These are phyloP conservation scores for Hymenotorrendiella dingleyae DNA, from an alignment of 2,329 filamentous ascomycete species.

Conservation along the genomic window DNA sequence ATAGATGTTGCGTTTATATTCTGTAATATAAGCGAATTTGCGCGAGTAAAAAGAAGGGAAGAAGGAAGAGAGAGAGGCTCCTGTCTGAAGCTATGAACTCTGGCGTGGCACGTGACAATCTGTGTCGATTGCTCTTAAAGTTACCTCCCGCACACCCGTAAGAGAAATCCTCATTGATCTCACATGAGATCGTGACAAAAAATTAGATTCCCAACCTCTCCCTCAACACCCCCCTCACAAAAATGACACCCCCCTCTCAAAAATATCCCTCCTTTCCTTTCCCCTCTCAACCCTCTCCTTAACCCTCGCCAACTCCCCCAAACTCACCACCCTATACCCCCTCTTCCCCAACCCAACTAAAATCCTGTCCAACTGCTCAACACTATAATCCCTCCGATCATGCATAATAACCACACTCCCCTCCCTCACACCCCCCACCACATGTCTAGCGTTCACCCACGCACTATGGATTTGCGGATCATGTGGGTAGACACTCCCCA, in stretches of 20 bases:
- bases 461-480: conserved; percentile 76
- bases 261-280: conserved; percentile 5
- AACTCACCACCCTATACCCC: conserved; percentile 66
- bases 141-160: too few relatives aligned
- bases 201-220: too few relatives aligned
- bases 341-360: conserved; percentile 63
- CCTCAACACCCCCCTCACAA: too few relatives aligned
- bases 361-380: conserved; percentile 68
- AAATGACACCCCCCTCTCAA: not conserved
- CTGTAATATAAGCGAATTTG: too few relatives aligned
- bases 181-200: too few relatives aligned
- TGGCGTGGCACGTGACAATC: too few relatives aligned
- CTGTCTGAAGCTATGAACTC: too few relatives aligned
- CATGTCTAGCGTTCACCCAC: conserved; percentile 67
- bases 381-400: conserved; percentile 77
- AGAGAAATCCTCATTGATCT: too few relatives aligned
- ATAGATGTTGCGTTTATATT: too few relatives aligned
- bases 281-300: conserved; percentile 9
- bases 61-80: too few relatives aligned
- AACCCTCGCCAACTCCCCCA: conserved; percentile 56
- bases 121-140: too few relatives aligned
- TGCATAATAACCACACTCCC: conserved; percentile 83
- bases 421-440: conserved; percentile 71
- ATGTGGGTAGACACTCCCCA: conserved; percentile 84
- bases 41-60: too few relatives aligned